Base-by-base conservation (phyloP, 257 asterid species). In the Parsonsia alboflavescens region DNA sequence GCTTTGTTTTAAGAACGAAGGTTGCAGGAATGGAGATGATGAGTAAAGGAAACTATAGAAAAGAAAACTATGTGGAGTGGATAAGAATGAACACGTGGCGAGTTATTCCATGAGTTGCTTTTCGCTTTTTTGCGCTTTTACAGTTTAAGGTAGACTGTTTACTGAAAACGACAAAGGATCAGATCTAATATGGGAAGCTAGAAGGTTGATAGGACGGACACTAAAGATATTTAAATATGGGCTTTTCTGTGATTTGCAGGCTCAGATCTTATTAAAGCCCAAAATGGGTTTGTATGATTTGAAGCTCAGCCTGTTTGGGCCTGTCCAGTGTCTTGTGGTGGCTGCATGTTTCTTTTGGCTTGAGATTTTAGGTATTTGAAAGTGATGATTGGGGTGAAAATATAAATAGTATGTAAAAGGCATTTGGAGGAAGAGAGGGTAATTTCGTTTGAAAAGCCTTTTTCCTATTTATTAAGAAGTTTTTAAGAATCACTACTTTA, bases 31-130 rank as follows among this genome's bases (percentile, higher is more conserved):
- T 16, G 49, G 33, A 3, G 28, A 5, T 0, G 15, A 24, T 45
- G 62, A 9, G 68, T 67, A 49, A 53, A 50, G 22, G n/a, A 11
- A 68, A n/a, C 6, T 9, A n/a, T n/a, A n/a, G n/a, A n/a, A n/a
- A n/a, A 42, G 76, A 54, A 56, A 68, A 15, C 11, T 12, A 33
- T n/a, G 44, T 8, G 68, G 36, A 70, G 70, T 66, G 76, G 85
- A 81, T 81, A 81, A 81, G 80, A 52, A 68, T 52, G 68, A 67
- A 22, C 57, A 66, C 78, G 75, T 81, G 78, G 82, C 81, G 39
- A 50, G 10, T 33, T 62, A 5, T 10, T 17, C 5, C 61, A 52
- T 1, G 48, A 10, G 2, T 54, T 45, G 61, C 42, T 30, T 75
- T 74, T 79, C 22, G 11, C 56, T 65, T 79, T n/a, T 77, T 70